A percentile compares a stretch with the other conserved stretches of the same genome.
Conservation (phyloP, 768 basidiomycete genomes). For the Lactifluus echinatus region DNA sequence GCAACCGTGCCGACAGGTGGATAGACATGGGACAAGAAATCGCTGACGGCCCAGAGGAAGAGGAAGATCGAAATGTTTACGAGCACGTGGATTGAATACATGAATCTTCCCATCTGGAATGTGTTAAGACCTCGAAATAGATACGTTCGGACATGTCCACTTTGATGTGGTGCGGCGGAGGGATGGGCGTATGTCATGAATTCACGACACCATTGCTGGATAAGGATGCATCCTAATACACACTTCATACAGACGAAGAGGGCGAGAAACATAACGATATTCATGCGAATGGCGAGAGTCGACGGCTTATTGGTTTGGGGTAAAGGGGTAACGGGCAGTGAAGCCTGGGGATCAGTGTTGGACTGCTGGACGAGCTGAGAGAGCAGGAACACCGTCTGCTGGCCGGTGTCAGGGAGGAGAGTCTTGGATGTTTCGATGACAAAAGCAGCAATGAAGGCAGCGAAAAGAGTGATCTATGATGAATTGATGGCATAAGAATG, state of each 20-base stretch:
- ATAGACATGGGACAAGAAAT: constrained; percentile 3
- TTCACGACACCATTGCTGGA: constrained; percentile 17
- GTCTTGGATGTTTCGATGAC: constrained; percentile 17
- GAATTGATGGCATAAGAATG: neutral
- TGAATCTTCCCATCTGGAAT: constrained; percentile 2
- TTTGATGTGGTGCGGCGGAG: neutral
- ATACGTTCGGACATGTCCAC: constrained; percentile 5
- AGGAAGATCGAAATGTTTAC: constrained; percentile 11
- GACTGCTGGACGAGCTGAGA: neutral
- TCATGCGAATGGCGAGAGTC: constrained; percentile 5
- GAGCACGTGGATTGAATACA: constrained; percentile 2
- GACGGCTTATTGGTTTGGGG: neutral
- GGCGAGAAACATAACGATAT: constrained; percentile 9
- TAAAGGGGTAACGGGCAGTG: neutral
- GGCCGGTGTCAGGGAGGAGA: neutral
- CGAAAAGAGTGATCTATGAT: constrained; percentile 17
- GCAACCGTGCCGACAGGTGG: neutral
- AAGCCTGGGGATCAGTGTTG: neutral
- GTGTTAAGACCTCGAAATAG: neutral
- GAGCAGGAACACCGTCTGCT: neutral
- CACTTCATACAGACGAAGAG: constrained; percentile 9
- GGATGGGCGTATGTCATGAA: neutral
- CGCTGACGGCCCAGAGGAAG: constrained; percentile 7
- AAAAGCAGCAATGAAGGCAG: constrained; percentile 17
- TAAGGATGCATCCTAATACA: constrained; percentile 1